Evolutionary conservation across 2,329 filamentous ascomycete species (phyloP).

Genomic region (Pochonia chlamydosporia): DNA sequence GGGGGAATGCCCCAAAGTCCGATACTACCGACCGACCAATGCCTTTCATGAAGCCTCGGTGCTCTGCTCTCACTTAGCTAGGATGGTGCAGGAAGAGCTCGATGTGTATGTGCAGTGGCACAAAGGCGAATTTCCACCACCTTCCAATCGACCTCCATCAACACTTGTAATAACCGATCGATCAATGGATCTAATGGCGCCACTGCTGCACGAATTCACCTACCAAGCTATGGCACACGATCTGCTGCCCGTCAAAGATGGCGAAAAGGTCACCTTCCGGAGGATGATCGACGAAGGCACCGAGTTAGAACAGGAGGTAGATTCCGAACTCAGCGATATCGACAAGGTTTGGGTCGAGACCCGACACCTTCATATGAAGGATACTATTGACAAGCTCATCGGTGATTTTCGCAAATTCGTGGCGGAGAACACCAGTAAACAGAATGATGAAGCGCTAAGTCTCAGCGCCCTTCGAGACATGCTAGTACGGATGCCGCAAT

Average conservation of each 20-base stretch:
- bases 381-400: conserved; percentile 90
- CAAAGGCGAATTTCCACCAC: conserved; percentile 70
- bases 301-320: conserved; percentile 69
- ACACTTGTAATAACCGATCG: conserved; percentile 84
- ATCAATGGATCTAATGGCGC: conserved; percentile 86
- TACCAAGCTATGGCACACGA: conserved; percentile 99
- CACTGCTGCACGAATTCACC: conserved; percentile 90
- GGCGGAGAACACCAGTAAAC: conserved; percentile 74
- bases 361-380: conserved; percentile 94
- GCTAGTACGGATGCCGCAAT: conserved; percentile 89
- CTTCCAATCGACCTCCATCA: conserved; percentile 70
- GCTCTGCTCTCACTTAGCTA: conserved; percentile 78
- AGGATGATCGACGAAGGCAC: conserved; percentile 72
- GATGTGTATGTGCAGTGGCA: conserved; percentile 85
- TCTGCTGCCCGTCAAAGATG: conserved; percentile 79
- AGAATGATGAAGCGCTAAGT: conserved; percentile 59
- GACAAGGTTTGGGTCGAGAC: conserved; percentile 96
- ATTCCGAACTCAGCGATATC: conserved; percentile 84
- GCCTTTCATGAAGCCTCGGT: conserved; percentile 83
- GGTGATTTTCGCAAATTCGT: conserved; percentile 90
- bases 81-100: conserved; percentile 86
- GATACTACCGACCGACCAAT: conserved; percentile 75
- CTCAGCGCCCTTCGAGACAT: conserved; percentile 95
- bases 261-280: conserved; percentile 80
- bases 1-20: conserved; percentile 90